phyloP scores from a whole-genome alignment of 306 rosid genomes.

The Dryas alaskensis region DNA sequence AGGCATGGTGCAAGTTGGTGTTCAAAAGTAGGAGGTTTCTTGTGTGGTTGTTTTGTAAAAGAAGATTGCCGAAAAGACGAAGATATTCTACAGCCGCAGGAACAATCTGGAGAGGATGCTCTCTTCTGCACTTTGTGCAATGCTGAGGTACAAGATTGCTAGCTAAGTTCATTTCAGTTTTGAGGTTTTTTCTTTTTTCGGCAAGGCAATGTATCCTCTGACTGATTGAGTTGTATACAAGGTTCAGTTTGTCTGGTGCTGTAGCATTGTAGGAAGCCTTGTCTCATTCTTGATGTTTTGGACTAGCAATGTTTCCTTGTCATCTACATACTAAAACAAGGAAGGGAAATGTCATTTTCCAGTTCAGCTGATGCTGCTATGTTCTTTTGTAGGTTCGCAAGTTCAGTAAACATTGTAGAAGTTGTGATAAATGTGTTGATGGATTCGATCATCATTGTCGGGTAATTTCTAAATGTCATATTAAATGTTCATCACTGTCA shows the following conservation, averaged over 20 bases:
- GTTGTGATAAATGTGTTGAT: slow-evolving; percentile 84
- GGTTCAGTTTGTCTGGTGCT: neutral
- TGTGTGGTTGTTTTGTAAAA: slow-evolving; percentile 57
- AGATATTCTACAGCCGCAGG: slow-evolving; percentile 53
- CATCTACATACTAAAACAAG: neutral
- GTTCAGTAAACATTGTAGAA: slow-evolving; percentile 89
- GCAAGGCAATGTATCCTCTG: neutral
- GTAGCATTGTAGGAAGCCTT: neutral
- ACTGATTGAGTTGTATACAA: neutral
- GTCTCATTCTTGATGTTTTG: neutral
- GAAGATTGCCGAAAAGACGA: slow-evolving; percentile 65
- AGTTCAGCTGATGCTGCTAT: slow-evolving; percentile 2
- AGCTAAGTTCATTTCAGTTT: neutral
- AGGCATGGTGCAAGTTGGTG: slow-evolving; percentile 45
- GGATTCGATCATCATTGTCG: slow-evolving; percentile 88
- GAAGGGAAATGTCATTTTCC: neutral
- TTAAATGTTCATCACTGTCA: neutral
- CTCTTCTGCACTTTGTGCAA: slow-evolving; percentile 86
- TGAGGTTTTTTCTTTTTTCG: neutral
- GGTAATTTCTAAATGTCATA: slow-evolving; percentile 36
- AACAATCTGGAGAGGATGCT: slow-evolving; percentile 63
- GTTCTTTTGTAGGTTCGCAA: slow-evolving; percentile 55
- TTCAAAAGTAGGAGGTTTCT: slow-evolving; percentile 55
- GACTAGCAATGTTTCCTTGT: neutral
- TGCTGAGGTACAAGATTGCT: slow-evolving; percentile 54